Base-by-base conservation (phyloP, 2,329 filamentous ascomycete genomes). In the Torrubiellomyces zombiae region DNA sequence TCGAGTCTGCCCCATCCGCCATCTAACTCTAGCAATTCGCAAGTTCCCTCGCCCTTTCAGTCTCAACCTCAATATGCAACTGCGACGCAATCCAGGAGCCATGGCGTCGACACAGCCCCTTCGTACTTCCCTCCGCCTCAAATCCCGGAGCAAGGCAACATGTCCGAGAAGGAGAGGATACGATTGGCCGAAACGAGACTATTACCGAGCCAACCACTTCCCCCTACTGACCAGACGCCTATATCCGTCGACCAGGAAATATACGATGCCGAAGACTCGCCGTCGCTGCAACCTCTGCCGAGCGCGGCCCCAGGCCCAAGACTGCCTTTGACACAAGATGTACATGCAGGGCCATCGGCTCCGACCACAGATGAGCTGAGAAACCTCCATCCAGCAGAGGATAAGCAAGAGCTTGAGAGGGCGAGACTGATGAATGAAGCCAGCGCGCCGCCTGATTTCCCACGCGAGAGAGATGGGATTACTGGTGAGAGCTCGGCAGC, bases 81-180 rank as follows among this genome's bases (percentile, higher is more conserved):
- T 11, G 17, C 28, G 9, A 28, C 16, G 27, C 12, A 30, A 15
- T 16, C 20, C 12, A 25, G 28, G 13, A 34, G 33, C n/a, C n/a
- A n/a, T n/a, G n/a, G n/a, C n/a, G n/a, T n/a, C n/a, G n/a, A n/a
- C 13, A 34, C 41, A 5, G 40, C 58, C 34, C 52, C 66, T 25
- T 48, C 60, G 28, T 62, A 67, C 37, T 44, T 74, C 10, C 67
- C 72, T 16, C 66, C 67, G 4, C 72, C 75, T n/a, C 55, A 65
- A 16, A 38, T 73, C 11, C 54, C 59, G 8, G 53, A 63, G 9
- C 71, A 81, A 28, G 65, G 66, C 31, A 61, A 56, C 4, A 53
- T 83, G 16, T 71, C 75, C 9, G 89, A 95, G 34, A 94, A 94
- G 48, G 75, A 91, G 31, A 72, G 75, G 24, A 53, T 89, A 30